phyloP scores from a whole-genome alignment of 495 filamentous ascomycete species.

The Bacidia gigantensis region DNA sequence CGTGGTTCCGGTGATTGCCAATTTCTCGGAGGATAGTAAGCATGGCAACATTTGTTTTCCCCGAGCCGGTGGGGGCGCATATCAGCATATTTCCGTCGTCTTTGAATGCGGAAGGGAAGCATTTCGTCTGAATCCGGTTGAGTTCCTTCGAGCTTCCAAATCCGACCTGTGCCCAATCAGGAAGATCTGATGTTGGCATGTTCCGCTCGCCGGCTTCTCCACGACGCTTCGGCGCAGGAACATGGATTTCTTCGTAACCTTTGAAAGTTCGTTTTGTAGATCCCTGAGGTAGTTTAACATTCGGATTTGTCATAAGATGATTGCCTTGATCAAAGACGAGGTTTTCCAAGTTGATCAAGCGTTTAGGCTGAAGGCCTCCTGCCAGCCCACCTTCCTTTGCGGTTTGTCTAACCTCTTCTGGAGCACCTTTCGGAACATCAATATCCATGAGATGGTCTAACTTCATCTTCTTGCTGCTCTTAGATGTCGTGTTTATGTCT shows the following conservation, averaged over 20 bases:
- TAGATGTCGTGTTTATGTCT: conserved; percentile 36
- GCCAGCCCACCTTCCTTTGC: conserved; percentile 52
- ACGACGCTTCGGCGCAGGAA: conserved; percentile 77
- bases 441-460: conserved; percentile 74
- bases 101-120: conserved; percentile 79
- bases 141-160: conserved; percentile 71
- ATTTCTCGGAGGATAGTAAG: conserved; percentile 91
- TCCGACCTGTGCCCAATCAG: conserved; percentile 78
- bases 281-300: conserved; percentile 86
- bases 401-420: conserved; percentile 32
- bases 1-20: conserved; percentile 78
- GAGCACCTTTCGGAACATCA: conserved; percentile 53
- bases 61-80: conserved; percentile 92
- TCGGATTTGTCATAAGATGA: conserved; percentile 95
- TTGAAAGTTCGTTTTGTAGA: conserved; percentile 92
- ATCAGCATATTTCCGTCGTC: conserved; percentile 96
- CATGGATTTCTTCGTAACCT: conserved; percentile 96
- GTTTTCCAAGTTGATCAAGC: conserved; percentile 85
- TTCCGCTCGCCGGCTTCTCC: conserved; percentile 64
- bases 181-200: conserved; percentile 73
- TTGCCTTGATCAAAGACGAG: conserved; percentile 96
- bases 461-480: conserved; percentile 67
- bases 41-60: conserved; percentile 99
- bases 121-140: conserved; percentile 90
- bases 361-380: conserved; percentile 76